Evolutionary conservation across 192 early-diverging fungal genomes (phyloP).

Genomic region (Coemansia sp.): DNA sequence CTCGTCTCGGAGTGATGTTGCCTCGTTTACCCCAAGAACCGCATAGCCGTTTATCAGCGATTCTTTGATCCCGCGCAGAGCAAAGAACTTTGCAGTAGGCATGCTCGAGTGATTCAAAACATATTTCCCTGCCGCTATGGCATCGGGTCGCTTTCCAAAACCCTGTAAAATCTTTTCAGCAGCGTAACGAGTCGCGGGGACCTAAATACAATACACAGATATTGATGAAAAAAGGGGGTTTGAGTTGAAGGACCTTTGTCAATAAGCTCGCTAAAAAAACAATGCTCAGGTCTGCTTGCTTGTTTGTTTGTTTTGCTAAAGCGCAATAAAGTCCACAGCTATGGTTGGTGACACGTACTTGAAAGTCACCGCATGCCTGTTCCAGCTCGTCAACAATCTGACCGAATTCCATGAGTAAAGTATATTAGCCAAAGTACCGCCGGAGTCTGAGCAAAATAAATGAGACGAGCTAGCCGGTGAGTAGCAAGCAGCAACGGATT

Average conservation of each 20-base stretch:
- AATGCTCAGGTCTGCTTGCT: not conserved
- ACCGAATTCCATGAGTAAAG: conserved; percentile 30
- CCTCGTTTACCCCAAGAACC: conserved; percentile 18
- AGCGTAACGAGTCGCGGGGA: conserved; percentile 36
- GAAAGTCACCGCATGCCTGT: conserved; percentile 50
- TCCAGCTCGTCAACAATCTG: conserved; percentile 36
- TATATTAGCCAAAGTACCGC: not conserved
- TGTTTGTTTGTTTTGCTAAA: too few relatives aligned
- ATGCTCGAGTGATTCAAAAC: conserved; percentile 34
- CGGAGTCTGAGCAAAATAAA: not conserved
- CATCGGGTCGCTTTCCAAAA: conserved; percentile 51
- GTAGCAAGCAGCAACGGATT: too few relatives aligned
- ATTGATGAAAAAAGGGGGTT: too few relatives aligned
- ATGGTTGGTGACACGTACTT: conserved; percentile 17
- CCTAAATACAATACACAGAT: conserved; percentile 14
- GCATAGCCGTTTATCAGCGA: conserved; percentile 35
- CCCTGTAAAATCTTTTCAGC: conserved; percentile 35
- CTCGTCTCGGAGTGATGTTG: conserved; percentile 36
- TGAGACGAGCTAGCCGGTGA: too few relatives aligned
- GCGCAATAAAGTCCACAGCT: not conserved
- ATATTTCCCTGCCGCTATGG: conserved; percentile 42
- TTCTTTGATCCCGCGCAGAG: conserved; percentile 52
- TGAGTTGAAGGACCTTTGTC: not conserved
- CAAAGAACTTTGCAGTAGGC: conserved; percentile 52
- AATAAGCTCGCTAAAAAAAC: not conserved